Percentiles rank a stretch among this genome's conserved stretches.
Conservation (phyloP, 2,329 filamentous ascomycete species). For the Colletotrichum ledebouriae region DNA sequence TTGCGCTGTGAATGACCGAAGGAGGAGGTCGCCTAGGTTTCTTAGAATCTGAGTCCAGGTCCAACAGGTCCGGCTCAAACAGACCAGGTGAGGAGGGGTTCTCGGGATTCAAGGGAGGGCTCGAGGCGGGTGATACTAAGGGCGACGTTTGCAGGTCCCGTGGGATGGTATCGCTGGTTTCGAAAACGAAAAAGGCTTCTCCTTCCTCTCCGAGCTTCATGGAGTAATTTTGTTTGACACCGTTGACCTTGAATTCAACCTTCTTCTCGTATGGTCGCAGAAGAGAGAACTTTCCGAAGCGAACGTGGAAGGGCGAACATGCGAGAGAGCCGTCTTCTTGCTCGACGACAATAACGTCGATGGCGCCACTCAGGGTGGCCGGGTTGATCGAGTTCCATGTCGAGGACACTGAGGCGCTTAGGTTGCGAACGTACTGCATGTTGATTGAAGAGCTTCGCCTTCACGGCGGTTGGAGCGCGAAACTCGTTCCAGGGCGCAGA, state of each 20-base stretch:
- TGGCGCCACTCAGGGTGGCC: conserved; percentile 94
- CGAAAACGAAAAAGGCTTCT: conserved; percentile 98
- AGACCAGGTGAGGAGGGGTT: conserved; percentile 60
- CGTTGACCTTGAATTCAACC: conserved; percentile 97
- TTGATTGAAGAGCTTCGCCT: conserved; percentile 44
- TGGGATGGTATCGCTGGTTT: conserved; percentile 93
- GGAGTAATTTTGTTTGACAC: conserved; percentile 88
- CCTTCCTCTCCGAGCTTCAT: conserved; percentile 99
- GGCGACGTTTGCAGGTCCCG: conserved; percentile 94
- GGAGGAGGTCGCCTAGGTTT: conserved; percentile 61
- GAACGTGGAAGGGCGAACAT: conserved; percentile 98
- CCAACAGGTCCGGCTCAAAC: conserved; percentile 78
- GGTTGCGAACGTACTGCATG: conserved; percentile 98
- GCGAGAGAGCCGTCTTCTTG: conserved; percentile 90
- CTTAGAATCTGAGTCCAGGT: conserved; percentile 67
- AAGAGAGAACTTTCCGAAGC: conserved; percentile 98
- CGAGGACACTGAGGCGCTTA: conserved; percentile 95
- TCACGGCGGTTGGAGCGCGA: conserved; percentile 21
- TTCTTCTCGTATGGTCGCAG: conserved; percentile 97
- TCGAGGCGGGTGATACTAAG: conserved; percentile 88
- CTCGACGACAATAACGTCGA: conserved; percentile 98
- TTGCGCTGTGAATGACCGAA: conserved; percentile 55
- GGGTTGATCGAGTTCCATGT: conserved; percentile 99
- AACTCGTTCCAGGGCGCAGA: conserved; percentile 1
- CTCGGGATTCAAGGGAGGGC: conserved; percentile 75